Conservation (phyloP, 2,329 filamentous ascomycete species). For the Cercospora janseana region DNA sequence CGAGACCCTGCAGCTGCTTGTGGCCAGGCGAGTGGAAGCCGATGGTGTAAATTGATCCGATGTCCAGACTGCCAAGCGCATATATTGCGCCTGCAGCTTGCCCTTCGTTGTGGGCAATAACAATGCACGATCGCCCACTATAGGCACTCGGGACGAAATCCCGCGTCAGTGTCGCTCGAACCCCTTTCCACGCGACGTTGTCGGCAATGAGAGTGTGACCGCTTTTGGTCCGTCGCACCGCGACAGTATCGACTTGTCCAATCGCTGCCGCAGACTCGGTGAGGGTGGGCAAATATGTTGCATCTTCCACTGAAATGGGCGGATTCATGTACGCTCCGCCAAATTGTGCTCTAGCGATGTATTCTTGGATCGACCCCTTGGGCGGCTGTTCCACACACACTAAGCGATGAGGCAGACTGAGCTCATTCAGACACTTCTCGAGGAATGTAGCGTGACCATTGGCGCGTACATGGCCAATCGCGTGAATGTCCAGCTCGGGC, state of each 20-base stretch:
- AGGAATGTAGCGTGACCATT: slow-evolving; percentile 80
- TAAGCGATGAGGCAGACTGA: slow-evolving; percentile 83
- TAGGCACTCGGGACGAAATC: slow-evolving; percentile 83
- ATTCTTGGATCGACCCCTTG: slow-evolving; percentile 66
- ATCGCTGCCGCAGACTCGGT: slow-evolving; percentile 76
- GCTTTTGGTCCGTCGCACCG: slow-evolving; percentile 56
- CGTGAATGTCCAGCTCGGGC: slow-evolving; percentile 75
- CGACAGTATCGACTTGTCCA: slow-evolving; percentile 78
- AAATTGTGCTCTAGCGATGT: slow-evolving; percentile 71
- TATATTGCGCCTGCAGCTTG: slow-evolving; percentile 78
- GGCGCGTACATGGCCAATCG: slow-evolving; percentile 70
- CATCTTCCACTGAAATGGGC: slow-evolving; percentile 55
- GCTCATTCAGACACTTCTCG: slow-evolving; percentile 59
- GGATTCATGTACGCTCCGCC: slow-evolving; percentile 80
- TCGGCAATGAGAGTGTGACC: slow-evolving; percentile 67
- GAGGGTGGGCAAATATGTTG: slow-evolving; percentile 61
- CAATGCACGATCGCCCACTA: slow-evolving; percentile 69
- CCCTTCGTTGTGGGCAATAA: slow-evolving; percentile 69
- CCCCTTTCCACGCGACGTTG: slow-evolving; percentile 83
- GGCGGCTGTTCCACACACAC: slow-evolving; percentile 69
- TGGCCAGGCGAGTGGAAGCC: slow-evolving; percentile 62
- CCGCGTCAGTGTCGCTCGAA: slow-evolving; percentile 74
- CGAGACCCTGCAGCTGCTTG: slow-evolving; percentile 63
- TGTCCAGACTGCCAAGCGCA: slow-evolving; percentile 70
- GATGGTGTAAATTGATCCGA: slow-evolving; percentile 79